Base-by-base conservation (phyloP, 352 stramenopile genomes). In the Phytopythium boreale region DNA sequence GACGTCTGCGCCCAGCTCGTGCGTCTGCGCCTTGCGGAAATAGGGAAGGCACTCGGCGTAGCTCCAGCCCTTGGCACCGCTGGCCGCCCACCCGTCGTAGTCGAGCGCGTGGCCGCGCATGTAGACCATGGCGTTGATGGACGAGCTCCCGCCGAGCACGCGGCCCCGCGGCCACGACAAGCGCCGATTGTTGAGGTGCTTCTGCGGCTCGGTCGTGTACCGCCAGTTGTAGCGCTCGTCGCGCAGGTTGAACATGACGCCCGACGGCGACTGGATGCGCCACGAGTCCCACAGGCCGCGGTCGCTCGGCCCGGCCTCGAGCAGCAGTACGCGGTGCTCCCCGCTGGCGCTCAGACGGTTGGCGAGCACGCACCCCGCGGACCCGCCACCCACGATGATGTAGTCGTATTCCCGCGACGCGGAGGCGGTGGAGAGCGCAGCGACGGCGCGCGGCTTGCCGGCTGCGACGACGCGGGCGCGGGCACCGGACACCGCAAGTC, bases 381-480 rank as follows among this genome's bases (percentile, higher is more conserved):
- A 89, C 19, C 90, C 90, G 22, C 70, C 88, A 62, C 90, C 90
- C 27, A 97, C 84, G 59, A 97, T 80, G 50, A 97, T 85, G 70
- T 93, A 97, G 74, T 97, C 90, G 69, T 77, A 87, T 53, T 80
- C 75, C n/a, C 47, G 47, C 24, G 47, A 29, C 44, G 44, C n/a
- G 4, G 44, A 27, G 4, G 44, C 44, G 44, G 44, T 51, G 7
- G 44, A 51, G n/a, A 51, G 14, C 44, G 44, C 44, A 10, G 22
- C 22, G 20, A 2, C n/a, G 17, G 41, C 41, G 20, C 43, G 43
- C 6, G 43, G 5, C 19, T n/a, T 51, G 8, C 4, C 20, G 20
- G 20, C 20, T 10, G 20, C 19, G 43, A 12, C 20, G 20, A 15
- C 41, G 41, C 41, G 17, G 15, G 43, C 7, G 17, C 44, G 44